Evolutionary conservation across 768 basidiomycete genomes (phyloP).

Genomic region (Amanita subjunquillea): DNA sequence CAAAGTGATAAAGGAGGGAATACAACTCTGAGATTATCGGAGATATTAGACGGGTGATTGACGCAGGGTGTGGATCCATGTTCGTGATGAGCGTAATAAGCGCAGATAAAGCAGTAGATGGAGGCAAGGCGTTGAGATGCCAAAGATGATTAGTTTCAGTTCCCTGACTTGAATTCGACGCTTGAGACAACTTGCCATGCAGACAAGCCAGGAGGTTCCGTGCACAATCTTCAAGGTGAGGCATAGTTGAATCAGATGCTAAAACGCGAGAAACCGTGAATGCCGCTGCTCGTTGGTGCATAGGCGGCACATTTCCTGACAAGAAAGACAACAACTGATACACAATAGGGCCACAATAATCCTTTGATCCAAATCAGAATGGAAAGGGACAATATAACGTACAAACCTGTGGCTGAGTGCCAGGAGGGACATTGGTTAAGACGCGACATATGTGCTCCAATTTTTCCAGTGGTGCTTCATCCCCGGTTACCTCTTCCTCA

Average conservation of each 20-base stretch:
- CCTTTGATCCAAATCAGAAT: slow-evolving; percentile 25
- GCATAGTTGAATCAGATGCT: slow-evolving; percentile 19
- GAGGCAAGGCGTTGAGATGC: slow-evolving; percentile 7
- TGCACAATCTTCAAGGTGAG: slow-evolving; percentile 19
- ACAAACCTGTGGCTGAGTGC: slow-evolving; percentile 44
- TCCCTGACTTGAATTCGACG: not conserved
- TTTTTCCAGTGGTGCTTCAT: slow-evolving; percentile 53
- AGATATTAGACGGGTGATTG: slow-evolving; percentile 53
- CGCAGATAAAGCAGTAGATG: slow-evolving; percentile 34
- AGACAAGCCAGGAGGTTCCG: slow-evolving; percentile 34
- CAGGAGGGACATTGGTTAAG: slow-evolving; percentile 51
- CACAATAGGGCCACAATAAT: slow-evolving; percentile 46
- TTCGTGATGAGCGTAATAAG: slow-evolving; percentile 56
- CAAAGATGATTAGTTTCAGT: not conserved
- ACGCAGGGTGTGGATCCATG: slow-evolving; percentile 66
- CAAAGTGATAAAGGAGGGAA: slow-evolving; percentile 45
- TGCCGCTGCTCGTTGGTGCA: slow-evolving; percentile 52
- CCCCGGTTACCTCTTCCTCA: slow-evolving; percentile 38
- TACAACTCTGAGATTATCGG: slow-evolving; percentile 64
- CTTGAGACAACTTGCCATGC: slow-evolving; percentile 38
- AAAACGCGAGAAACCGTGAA: slow-evolving; percentile 64
- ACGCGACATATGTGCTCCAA: slow-evolving; percentile 63
- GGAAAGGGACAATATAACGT: not conserved
- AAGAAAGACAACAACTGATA: slow-evolving; percentile 48
- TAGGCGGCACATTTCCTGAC: slow-evolving; percentile 25